Base-by-base conservation (phyloP, 2,329 filamentous ascomycete genomes). In the Colletotrichum trifolii region DNA sequence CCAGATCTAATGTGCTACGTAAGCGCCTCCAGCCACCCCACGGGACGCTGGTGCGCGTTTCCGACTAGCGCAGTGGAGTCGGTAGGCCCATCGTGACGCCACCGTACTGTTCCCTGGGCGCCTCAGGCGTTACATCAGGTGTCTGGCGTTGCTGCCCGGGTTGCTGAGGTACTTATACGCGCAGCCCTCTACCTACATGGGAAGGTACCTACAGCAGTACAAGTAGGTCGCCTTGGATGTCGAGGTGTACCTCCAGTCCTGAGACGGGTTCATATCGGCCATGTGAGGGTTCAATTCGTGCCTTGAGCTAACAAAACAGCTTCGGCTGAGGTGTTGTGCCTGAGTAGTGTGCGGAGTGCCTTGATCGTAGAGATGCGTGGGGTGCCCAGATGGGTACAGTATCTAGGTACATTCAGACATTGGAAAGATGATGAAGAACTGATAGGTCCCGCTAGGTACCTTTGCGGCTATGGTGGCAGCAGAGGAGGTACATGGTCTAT, bases 221-320 rank as follows among this genome's bases (percentile, higher is more conserved):
- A 25, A 4, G 25, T 25, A 25, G 25, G 25, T 25, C 25, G 25
- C 25, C 25, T 25, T 25, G 25, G 25, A 5, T 25, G 25, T 25
- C 25, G 25, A 25, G 25, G 25, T 25, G 4, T 25, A 4, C 25
- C 25, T 25, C 25, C 25, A 25, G 25, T 25, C 25, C 25, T 25
- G 25, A 11, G 34, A 45, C 61, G 61, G 57, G 57, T 64, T 61
- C 60, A 61, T 64, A 46, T 64, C 61, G 57, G 57, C 61, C 57
- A 50, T 53, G 43, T 60, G 34, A 42, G 13, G 13, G 39, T 10
- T 42, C 39, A 6, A 42, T 13, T 15, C 35, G 25, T 35, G 33
- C 35, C 48, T 50, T 50, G 48, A 34, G 10, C 10, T 36, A 34
- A 8, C 35, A 52, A n/a, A 10, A 33, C 48, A 52, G 48, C 48